These are phyloP conservation scores for Lathyrus oleraceus DNA, from an alignment of 306 rosid species.

Conservation along the genomic window DNA sequence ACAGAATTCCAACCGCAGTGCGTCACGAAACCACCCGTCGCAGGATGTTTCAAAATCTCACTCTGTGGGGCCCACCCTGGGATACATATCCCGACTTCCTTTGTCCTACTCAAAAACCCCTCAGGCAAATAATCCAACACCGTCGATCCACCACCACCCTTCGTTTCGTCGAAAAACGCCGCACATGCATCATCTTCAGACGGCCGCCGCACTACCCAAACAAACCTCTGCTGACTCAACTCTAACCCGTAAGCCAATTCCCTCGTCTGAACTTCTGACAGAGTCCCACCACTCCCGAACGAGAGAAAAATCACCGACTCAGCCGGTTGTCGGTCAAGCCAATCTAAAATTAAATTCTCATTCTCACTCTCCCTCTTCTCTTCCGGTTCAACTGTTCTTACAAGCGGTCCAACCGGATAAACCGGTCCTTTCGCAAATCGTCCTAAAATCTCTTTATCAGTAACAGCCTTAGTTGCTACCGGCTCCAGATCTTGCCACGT, in stretches of 20 bases:
- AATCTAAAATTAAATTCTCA: conserved; percentile 34
- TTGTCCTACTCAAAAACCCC: conserved; percentile 49
- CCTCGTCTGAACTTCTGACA: conserved; percentile 47
- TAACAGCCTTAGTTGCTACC: conserved; percentile 12
- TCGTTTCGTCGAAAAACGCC: conserved; percentile 30
- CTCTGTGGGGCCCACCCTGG: conserved; percentile 59
- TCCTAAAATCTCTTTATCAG: conserved; percentile 30
- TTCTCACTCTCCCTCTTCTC: no score
- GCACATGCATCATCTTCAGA: neutral
- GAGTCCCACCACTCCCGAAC: conserved; percentile 73
- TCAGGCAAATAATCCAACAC: conserved; percentile 42
- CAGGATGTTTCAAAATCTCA: conserved; percentile 46
- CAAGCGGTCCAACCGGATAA: conserved; percentile 66
- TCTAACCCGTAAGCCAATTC: conserved; percentile 82
- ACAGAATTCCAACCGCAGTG: conserved; percentile 58
- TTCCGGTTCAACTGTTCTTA: neutral
- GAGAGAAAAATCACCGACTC: conserved; percentile 66
- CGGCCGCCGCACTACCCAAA: conserved; percentile 76
- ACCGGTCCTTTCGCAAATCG: conserved; percentile 28
- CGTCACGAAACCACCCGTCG: conserved; percentile 54
- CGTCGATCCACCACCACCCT: neutral
- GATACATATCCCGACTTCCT: conserved; percentile 36
- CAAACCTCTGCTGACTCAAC: conserved; percentile 59
- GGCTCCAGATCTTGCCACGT: conserved; percentile 62
- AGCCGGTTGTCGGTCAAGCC: conserved; percentile 59